These are phyloP conservation scores for Oryza officinalis DNA, from an alignment of 176 grass and related monocot species.

Conservation along the genomic window DNA sequence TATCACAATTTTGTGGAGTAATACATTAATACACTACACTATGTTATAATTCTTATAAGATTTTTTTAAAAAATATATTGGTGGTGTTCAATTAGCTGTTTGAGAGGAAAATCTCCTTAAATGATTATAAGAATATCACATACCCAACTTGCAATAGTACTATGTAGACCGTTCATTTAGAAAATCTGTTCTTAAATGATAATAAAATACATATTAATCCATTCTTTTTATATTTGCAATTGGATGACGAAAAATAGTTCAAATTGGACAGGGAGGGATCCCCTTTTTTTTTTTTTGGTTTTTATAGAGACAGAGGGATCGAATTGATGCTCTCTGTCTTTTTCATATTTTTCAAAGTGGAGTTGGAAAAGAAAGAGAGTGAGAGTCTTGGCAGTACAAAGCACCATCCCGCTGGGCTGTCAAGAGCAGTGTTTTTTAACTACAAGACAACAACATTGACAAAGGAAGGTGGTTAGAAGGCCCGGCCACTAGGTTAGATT, in stretches of 20 bases:
- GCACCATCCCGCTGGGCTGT: not conserved
- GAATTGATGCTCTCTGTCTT: not conserved
- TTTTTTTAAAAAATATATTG: too few species aligned
- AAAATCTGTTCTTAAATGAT: not conserved
- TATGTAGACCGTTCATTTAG: not conserved
- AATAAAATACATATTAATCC: not conserved
- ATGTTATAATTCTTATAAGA: too few species aligned
- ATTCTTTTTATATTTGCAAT: not conserved
- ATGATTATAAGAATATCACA: too few species aligned
- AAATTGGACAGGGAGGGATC: not conserved
- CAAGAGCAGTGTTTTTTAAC: constrained; percentile 12
- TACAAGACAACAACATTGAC: constrained; percentile 24
- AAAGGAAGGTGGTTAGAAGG: constrained; percentile 46
- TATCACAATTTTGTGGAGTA: too few species aligned
- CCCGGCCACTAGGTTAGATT: not conserved
- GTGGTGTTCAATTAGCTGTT: too few species aligned
- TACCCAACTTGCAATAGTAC: too few species aligned
- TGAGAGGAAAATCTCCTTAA: too few species aligned
- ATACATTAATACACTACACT: too few species aligned
- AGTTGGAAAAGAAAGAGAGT: constrained; percentile 29
- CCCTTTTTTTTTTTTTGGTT: not conserved
- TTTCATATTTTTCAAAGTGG: constrained; percentile 2
- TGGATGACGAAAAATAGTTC: not conserved
- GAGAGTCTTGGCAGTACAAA: constrained; percentile 13
- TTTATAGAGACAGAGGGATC: not conserved